A percentile compares a stretch with the other conserved stretches of the same genome.
phyloP scores from a whole-genome alignment of 257 asterid species.

The Scutellaria baicalensis region DNA sequence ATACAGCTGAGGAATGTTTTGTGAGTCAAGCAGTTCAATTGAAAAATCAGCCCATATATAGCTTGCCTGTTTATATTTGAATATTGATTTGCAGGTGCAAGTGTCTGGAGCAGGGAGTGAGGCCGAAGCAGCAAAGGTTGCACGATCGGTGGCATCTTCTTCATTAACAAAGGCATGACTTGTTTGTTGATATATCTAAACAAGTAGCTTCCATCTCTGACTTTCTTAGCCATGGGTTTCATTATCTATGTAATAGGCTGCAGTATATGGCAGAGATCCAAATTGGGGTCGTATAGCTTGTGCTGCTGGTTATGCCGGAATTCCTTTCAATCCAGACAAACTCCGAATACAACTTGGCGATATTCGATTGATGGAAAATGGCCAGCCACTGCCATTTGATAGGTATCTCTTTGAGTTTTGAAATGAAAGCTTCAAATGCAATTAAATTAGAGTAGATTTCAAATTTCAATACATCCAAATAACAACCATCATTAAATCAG shows the following conservation, averaged over 20 bases:
- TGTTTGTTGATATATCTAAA: neutral
- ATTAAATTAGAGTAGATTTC: too few relatives aligned
- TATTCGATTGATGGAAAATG: constrained; percentile 72
- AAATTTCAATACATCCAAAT: too few relatives aligned
- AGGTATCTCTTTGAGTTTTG: constrained; percentile 29
- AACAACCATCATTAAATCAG: too few relatives aligned
- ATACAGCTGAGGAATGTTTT: neutral
- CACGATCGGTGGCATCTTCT: constrained; percentile 95
- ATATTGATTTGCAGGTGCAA: constrained; percentile 48
- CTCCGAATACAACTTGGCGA: constrained; percentile 85
- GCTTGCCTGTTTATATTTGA: constrained; percentile 2
- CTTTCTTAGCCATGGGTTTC: constrained; percentile 7
- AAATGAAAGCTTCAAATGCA: too few relatives aligned
- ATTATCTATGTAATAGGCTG: constrained; percentile 50
- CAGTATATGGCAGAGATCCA: constrained; percentile 94
- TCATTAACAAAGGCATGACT: constrained; percentile 73
- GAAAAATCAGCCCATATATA: neutral
- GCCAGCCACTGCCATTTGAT: constrained; percentile 89
- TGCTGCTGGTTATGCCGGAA: constrained; percentile 95
- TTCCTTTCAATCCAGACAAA: constrained; percentile 53
- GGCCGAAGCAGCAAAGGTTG: constrained; percentile 85
- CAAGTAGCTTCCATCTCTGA: neutral
- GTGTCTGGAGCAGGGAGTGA: constrained; percentile 77
- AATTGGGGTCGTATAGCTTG: constrained; percentile 99
- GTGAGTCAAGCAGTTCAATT: neutral